These are phyloP conservation scores for Dysphania ambrosioides DNA, from an alignment of 148 eudicot genomes.

Conservation along the genomic window DNA sequence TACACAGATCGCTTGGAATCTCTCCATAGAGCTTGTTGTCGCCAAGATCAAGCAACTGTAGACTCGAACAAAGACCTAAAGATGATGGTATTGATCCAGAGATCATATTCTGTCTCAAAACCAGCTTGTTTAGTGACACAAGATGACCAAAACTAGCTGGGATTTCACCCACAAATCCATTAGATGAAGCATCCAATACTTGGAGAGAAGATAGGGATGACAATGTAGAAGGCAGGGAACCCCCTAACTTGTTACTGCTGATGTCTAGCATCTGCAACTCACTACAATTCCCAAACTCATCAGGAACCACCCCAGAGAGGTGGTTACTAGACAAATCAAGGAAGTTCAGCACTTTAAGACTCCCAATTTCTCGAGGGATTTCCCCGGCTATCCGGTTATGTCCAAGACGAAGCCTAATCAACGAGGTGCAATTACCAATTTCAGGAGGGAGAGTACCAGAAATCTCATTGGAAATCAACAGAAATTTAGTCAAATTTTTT, in stretches of 20 bases:
- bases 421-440: slow-evolving; percentile 44
- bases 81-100: slow-evolving; percentile 64
- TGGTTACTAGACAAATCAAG: slow-evolving; percentile 65
- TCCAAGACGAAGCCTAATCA: slow-evolving; percentile 50
- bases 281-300: slow-evolving; percentile 58
- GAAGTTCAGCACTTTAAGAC: slow-evolving; percentile 51
- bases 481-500: slow-evolving; percentile 57
- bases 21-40: slow-evolving; percentile 51
- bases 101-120: slow-evolving; percentile 47
- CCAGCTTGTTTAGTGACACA: slow-evolving; percentile 51
- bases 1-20: slow-evolving; percentile 51
- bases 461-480: slow-evolving; percentile 65
- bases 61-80: slow-evolving; percentile 54
- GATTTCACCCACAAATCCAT: slow-evolving; percentile 50
- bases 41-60: slow-evolving; percentile 79
- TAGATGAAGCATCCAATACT: slow-evolving; percentile 59
- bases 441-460: slow-evolving; percentile 63
- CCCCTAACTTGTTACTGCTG: slow-evolving; percentile 43
- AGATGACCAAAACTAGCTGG: slow-evolving; percentile 65
- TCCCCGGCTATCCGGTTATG: slow-evolving; percentile 46
- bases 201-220: slow-evolving; percentile 57
- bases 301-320: slow-evolving; percentile 57
- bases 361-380: slow-evolving; percentile 61
- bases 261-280: slow-evolving; percentile 66
- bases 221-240: slow-evolving; percentile 48